Percentiles rank a stretch among this genome's conserved stretches.
phyloP scores from a whole-genome alignment of 2,329 filamentous ascomycete species.

The Alternaria viburni region DNA sequence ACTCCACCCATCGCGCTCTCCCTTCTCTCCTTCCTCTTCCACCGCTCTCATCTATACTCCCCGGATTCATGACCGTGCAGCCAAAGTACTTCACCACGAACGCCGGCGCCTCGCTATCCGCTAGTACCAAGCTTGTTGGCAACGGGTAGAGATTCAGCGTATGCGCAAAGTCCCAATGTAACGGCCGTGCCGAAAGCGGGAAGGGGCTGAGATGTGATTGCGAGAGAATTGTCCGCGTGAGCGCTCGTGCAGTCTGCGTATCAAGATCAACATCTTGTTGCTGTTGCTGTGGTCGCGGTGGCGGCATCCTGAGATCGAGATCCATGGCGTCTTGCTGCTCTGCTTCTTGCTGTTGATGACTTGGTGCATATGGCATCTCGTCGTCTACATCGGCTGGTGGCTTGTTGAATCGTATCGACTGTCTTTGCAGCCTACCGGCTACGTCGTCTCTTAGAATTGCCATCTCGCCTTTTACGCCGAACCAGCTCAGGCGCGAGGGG shows the following conservation, averaged over 20 bases:
- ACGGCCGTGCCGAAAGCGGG: slow-evolving; percentile 75
- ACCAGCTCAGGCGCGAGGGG: slow-evolving; percentile 80
- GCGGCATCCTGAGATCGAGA: slow-evolving; percentile 45
- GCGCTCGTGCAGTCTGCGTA: slow-evolving; percentile 67
- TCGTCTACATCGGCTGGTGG: slow-evolving; percentile 47
- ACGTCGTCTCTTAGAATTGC: slow-evolving; percentile 88
- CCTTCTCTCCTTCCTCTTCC: slow-evolving; percentile 71
- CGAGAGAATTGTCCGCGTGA: slow-evolving; percentile 90
- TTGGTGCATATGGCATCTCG: slow-evolving; percentile 25
- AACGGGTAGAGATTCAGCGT: slow-evolving; percentile 84
- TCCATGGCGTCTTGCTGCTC: slow-evolving; percentile 52
- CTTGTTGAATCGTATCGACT: slow-evolving; percentile 72
- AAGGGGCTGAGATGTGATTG: slow-evolving; percentile 91
- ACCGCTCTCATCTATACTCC: slow-evolving; percentile 65
- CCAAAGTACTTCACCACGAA: slow-evolving; percentile 94
- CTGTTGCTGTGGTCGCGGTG: slow-evolving; percentile 12
- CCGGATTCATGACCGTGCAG: slow-evolving; percentile 94
- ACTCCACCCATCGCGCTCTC: slow-evolving; percentile 82
- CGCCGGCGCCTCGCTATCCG: slow-evolving; percentile 79
- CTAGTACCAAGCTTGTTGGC: slow-evolving; percentile 81
- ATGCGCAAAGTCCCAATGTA: slow-evolving; percentile 86
- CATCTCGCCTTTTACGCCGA: slow-evolving; percentile 87
- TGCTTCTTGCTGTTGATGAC: slow-evolving; percentile 12
- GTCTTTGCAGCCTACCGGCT: slow-evolving; percentile 76
- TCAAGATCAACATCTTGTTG: slow-evolving; percentile 32